These are phyloP conservation scores for slime mould (Dictyostelium discoideum) DNA, from an alignment of 78 protist species.

Conservation along the genomic window dicty_2.7 NC_007091.3:2239001-2239500, in stretches of 20 bases:
- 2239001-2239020: not conserved
- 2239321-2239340: not conserved
- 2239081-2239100: no score
- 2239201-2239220: not conserved
- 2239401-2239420: slow-evolving; percentile 16
- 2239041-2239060: no score
- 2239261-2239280: slow-evolving; percentile 6
- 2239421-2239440: slow-evolving; percentile 32
- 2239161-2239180: slow-evolving; percentile 6
- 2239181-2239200: slow-evolving; percentile 42
- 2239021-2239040: not conserved
- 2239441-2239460: not conserved
- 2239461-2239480: slow-evolving; percentile 8
- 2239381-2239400: slow-evolving; percentile 14
- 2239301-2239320: slow-evolving; percentile 15
- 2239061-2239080: no score
- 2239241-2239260: not conserved
- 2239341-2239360: not conserved
- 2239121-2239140: no score
- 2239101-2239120: not conserved
- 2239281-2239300: slow-evolving; percentile 12
- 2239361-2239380: not conserved
- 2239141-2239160: not conserved
- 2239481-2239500: slow-evolving; percentile 40
- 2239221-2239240: not conserved